Evolutionary conservation across 208 protist genomes (phyloP), one percentile per base, ranked within the genome.

Genomic region (Crithidia acanthocephali): DNA sequence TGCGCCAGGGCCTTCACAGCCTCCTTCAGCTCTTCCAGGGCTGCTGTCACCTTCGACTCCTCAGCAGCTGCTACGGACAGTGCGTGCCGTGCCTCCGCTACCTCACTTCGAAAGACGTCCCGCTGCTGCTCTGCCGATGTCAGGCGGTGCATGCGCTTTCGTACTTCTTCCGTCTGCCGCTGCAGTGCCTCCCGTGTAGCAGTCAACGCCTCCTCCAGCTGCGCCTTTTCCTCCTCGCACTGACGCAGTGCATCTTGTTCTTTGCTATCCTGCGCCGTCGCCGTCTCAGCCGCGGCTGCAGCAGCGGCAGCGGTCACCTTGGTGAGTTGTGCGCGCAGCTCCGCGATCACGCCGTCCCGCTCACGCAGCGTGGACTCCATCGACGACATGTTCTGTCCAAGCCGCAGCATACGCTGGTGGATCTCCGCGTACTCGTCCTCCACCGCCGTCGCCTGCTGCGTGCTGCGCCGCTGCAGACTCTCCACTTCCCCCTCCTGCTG

Each of bases 121-220:
- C 72, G 72, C 71, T 93, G 85, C 35, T 71, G 68, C 69, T 95
- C 84, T 2, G 89, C 65, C 1, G 64, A 45, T 0, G 70, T 57
- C 10, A 88, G 48, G 23, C 83, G 83, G 60, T 86, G 71, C 79
- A 87, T 86, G 28, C 81, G 81, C 18, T 77, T 73, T 18, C 84
- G 80, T 20, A 87, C 68, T 32, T 88, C 90, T n/a, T 86, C 82
- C 5, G 81, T 86, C 42, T 91, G 90, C 51, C 78, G 64, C 59
- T 88, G 75, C 48, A 91, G 59, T 13, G 70, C 71, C 23, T 69
- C 81, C 1, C 59, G 72, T 16, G 42, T 45, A 50, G 10, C 28
- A 6, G 65, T 22, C 47, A 78, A 52, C 20, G 50, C 71, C 9
- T 70, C 45, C 57, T 73, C 80, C n/a, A 56, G 47, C 48, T 79